These are phyloP conservation scores for Pichia gijzeniarum DNA, from an alignment of 805 yeast genomes.

Conservation along the genomic window DNA sequence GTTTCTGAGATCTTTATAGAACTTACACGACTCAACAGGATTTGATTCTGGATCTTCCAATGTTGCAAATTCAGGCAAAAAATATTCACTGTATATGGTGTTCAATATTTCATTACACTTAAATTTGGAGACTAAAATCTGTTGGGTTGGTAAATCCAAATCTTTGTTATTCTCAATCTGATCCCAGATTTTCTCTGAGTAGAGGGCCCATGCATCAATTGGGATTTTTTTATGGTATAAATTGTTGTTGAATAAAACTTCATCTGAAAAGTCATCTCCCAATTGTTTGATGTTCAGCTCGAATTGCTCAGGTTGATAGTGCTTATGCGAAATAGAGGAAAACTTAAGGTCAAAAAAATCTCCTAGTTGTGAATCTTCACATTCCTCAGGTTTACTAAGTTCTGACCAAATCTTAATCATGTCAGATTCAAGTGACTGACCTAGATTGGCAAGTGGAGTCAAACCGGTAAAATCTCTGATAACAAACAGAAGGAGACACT, in stretches of 20 bases:
- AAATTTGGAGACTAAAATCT: conserved; percentile 87
- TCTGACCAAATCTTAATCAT: conserved; percentile 71
- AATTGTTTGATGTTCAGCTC: conserved; percentile 49
- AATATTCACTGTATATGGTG: conserved; percentile 36
- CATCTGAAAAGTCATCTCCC: conserved; percentile 53
- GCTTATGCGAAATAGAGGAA: conserved; percentile 77
- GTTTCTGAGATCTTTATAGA: conserved; percentile 38
- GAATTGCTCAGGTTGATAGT: conserved; percentile 72
- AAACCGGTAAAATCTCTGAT: conserved; percentile 87
- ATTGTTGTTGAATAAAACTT: conserved; percentile 46
- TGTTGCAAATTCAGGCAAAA: conserved; percentile 17
- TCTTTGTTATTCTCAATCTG: conserved; percentile 92
- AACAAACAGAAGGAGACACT: conserved; percentile 73
- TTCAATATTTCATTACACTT: conserved; percentile 85
- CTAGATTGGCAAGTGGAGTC: conserved; percentile 71
- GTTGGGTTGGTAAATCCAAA: conserved; percentile 94
- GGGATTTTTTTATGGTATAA: conserved; percentile 83
- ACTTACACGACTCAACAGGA: conserved; percentile 34
- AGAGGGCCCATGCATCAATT: conserved; percentile 92
- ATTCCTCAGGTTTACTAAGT: conserved; percentile 65
- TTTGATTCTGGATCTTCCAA: conserved; percentile 18
- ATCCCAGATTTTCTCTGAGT: conserved; percentile 88
- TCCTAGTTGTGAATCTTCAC: conserved; percentile 45
- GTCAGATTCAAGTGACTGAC: conserved; percentile 64
- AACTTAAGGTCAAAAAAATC: conserved; percentile 86